Base-by-base conservation (phyloP, 2,329 filamentous ascomycete genomes). In the Tolypocladium tundrense region DNA sequence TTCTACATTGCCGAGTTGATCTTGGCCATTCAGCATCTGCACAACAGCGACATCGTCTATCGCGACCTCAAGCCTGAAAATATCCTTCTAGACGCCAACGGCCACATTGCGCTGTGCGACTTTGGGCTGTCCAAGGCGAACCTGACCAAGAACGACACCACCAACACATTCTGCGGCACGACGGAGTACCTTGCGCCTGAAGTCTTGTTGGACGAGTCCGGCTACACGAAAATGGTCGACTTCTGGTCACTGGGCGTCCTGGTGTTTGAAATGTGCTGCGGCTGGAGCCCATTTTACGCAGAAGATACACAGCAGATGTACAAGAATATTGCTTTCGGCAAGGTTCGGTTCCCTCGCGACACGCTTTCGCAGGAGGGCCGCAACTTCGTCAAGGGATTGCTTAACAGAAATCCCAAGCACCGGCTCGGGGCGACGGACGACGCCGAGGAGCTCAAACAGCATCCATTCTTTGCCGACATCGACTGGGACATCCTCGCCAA, bases 301-400 rank as follows among this genome's bases (percentile, higher is more conserved):
- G 94, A 99, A 69, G 94, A 99, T 69, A 99, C 94, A 0, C 94
- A 99, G 74, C 94, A 99, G 73, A 99, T 99, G 94, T 99, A 99
- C 79, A 99, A 99, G 80, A 99, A 99, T 77, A 99, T 99, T 70
- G 94, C 94, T 0, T 99, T 99, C 69, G 94, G 94, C 70, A 99
- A 99, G 72, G 94, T 99, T 59, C 84, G 94, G 60, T 99, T 99
- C 72, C 94, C 94, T 9, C 85, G 92, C 63, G 94, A 99, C 72
- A 96, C 94, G 1, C 78, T 99, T 39, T 97, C 91, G 60, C 88
- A 91, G 45, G 94, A 99, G 73, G 94, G 94, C 59, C 85, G 94
- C 59, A 97, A 96, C 74, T 99, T 99, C 68, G 94, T 99, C 69
- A 99, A 99, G 79, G 94, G 94, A 24, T 77, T 99, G 61, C 83